Evolutionary conservation across 2,329 filamentous ascomycete genomes (phyloP), one percentile per base, ranked within the genome.

Genomic region (Paraphoma chrysanthemicola): DNA sequence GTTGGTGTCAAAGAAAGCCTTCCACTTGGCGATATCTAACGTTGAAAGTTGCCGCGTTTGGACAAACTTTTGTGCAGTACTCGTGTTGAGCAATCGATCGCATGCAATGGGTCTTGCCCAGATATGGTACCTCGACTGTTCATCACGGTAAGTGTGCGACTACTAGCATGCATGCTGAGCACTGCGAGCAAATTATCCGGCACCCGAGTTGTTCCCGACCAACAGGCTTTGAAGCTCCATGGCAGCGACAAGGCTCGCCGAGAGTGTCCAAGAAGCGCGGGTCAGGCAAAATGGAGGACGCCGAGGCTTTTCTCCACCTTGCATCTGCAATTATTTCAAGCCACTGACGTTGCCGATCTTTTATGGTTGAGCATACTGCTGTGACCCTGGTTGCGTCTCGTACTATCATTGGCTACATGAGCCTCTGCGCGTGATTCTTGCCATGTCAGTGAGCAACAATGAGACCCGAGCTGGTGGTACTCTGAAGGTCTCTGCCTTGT

Each of bases 401-500:
- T 23, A 33, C 6, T 51, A 36, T 43, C 23, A 59, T 54, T 60
- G 53, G 57, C 29, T 38, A 30, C 16, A 28, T 3, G 7, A 16
- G 18, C 39, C 23, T 17, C n/a, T 49, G 53, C 48, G 51, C 51
- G 53, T 56, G 53, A 56, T 54, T 42, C 33, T 14, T 2, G 33
- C 14, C 33, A 10, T 39, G 33, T 12, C 49, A 51, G 44, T 49
- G 23, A 57, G 33, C 47, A 53, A 46, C 41, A 44, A 44, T 17
- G 43, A 46, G 44, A 53, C 30, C 51, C 44, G 36, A 48, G 36
- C 44, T 44, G 48, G 44, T 29, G 38, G 2, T 51, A 48, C 43
- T 42, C 36, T 31, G 31, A 29, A 33, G 36, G 39, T 53, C 41
- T 45, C 42, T 31, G 52, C 56, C 52, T 53, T 53, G 56, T 56